Evolutionary conservation across 2,329 filamentous ascomycete species (phyloP).

Genomic region (Fusarium sterilihyphosum): DNA sequence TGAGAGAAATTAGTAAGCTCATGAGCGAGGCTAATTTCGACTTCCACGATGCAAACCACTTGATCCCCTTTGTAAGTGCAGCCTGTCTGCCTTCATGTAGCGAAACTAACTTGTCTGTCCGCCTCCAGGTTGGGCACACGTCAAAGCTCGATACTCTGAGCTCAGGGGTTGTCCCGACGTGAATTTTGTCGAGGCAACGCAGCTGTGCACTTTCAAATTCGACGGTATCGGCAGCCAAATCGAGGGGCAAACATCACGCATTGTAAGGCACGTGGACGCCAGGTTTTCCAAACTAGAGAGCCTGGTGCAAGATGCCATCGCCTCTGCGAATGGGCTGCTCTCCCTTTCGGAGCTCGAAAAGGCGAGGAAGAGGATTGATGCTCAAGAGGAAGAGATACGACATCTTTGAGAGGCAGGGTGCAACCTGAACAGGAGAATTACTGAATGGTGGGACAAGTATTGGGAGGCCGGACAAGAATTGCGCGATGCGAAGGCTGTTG

Average conservation of each 20-base stretch:
- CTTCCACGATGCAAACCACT: neutral
- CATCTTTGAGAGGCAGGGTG: neutral
- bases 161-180: neutral
- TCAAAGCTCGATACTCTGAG: neutral
- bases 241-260: neutral
- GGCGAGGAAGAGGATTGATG: fast-evolving
- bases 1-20: neutral
- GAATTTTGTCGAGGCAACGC: no score
- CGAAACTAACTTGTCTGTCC: neutral
- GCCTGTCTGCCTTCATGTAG: fast-evolving
- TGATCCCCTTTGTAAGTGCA: neutral
- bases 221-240: neutral
- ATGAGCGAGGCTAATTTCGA: neutral
- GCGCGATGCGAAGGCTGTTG: no score
- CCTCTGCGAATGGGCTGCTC: neutral
- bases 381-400: neutral
- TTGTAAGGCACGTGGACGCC: neutral
- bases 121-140: neutral
- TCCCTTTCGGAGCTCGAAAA: neutral
- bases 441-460: neutral
- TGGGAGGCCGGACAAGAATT: neutral
- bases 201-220: fast-evolving
- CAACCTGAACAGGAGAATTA: fast-evolving
- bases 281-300: neutral
- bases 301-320: neutral